Evolutionary conservation across 306 rosid species (phyloP).

Genomic region (Cucumis hystrix): DNA sequence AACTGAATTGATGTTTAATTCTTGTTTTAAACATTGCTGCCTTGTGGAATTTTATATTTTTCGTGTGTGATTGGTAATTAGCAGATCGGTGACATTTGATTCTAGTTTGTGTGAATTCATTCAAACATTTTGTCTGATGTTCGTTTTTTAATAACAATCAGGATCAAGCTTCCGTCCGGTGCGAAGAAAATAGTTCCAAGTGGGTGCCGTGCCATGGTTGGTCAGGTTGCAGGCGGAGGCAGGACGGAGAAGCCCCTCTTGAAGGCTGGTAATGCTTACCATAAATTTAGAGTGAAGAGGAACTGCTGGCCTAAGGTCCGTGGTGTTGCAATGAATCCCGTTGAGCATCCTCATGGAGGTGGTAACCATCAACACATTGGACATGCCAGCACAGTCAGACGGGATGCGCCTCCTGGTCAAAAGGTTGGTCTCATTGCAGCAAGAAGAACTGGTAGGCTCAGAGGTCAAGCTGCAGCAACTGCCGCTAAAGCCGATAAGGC

Average conservation of each 20-base stretch:
- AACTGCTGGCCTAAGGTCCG: constrained; percentile 91
- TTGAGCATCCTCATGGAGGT: constrained; percentile 92
- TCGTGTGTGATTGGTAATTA: background rate
- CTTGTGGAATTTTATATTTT: too few relatives aligned
- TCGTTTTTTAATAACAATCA: background rate
- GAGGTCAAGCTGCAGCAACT: constrained; percentile 73
- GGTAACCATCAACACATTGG: constrained; percentile 91
- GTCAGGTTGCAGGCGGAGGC: constrained; percentile 86
- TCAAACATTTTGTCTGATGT: background rate
- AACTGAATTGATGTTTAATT: background rate
- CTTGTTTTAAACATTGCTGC: background rate
- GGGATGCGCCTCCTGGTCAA: constrained; percentile 78
- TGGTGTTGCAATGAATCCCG: constrained; percentile 94
- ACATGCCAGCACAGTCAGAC: constrained; percentile 63
- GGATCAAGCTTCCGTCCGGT: constrained; percentile 78
- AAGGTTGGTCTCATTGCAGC: constrained; percentile 88
- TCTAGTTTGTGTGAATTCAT: background rate
- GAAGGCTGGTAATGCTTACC: constrained; percentile 78
- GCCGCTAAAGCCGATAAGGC: constrained; percentile 61
- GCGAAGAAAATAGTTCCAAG: constrained; percentile 70
- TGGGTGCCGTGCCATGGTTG: constrained; percentile 71
- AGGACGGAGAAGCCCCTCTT: constrained; percentile 72
- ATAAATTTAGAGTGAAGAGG: constrained; percentile 71
- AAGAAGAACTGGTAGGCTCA: constrained; percentile 64
- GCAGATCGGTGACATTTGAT: background rate